Percentiles rank a stretch among this genome's conserved stretches.
These are phyloP conservation scores for Ajuga chamaepitys DNA, from an alignment of 257 asterid genomes.

Conservation along the genomic window DNA sequence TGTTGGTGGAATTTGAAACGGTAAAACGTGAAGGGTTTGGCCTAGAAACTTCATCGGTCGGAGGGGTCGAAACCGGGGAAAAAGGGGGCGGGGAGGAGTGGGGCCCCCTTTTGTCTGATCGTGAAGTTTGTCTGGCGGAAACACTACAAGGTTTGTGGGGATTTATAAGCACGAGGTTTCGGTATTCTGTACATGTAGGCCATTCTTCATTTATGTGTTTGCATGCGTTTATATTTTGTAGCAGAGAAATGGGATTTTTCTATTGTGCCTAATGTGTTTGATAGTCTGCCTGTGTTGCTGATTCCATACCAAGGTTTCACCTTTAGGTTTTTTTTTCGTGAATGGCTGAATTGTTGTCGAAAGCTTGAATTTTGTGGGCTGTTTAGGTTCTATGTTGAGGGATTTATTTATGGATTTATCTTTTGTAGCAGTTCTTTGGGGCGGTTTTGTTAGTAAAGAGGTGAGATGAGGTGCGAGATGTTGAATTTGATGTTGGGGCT, in stretches of 20 bases:
- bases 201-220: not conserved
- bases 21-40: slow-evolving; percentile 2
- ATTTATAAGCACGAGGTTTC: slow-evolving; percentile 58
- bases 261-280: slow-evolving; percentile 18
- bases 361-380: slow-evolving; percentile 1
- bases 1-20: not conserved
- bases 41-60: slow-evolving; percentile 22
- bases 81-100: slow-evolving; percentile 21
- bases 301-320: slow-evolving; percentile 4
- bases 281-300: slow-evolving; percentile 1
- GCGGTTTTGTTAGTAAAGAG: slow-evolving; percentile 17
- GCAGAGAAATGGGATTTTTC: not conserved
- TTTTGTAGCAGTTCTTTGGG: slow-evolving; percentile 16
- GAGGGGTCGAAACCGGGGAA: slow-evolving; percentile 18
- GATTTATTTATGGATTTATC: not conserved
- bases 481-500: slow-evolving; percentile 24
- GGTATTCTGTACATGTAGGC: slow-evolving; percentile 22
- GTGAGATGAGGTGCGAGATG: slow-evolving; percentile 40
- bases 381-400: slow-evolving; percentile 5
- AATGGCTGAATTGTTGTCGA: not conserved
- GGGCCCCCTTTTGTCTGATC: slow-evolving; percentile 29
- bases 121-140: slow-evolving; percentile 37
- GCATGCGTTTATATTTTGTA: slow-evolving; percentile 4
- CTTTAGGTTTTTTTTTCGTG: not conserved
- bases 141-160: slow-evolving; percentile 31